Evolutionary conservation across 2,329 filamentous ascomycete species (phyloP).

Genomic region (Ilyonectria destructans): DNA sequence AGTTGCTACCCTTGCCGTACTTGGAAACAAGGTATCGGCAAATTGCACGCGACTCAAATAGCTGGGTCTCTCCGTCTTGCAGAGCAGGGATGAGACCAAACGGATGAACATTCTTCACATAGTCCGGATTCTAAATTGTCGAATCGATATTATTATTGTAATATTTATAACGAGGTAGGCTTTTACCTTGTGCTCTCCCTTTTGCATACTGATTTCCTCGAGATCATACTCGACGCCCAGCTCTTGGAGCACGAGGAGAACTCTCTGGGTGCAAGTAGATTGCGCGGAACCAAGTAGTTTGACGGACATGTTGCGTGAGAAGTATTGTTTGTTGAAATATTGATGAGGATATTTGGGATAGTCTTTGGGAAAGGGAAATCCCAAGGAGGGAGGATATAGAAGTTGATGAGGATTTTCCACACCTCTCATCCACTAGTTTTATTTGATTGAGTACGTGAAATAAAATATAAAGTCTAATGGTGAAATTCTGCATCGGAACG

Average conservation of each 20-base stretch:
- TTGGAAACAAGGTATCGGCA: constrained; percentile 18
- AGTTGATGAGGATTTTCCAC: too few species aligned
- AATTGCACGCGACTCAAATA: constrained; percentile 14
- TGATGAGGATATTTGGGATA: too few species aligned
- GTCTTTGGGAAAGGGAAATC: too few species aligned
- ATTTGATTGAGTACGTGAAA: too few species aligned
- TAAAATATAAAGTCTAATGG: too few species aligned
- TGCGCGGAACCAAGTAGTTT: not conserved
- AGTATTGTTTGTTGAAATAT: not conserved
- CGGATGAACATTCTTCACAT: not conserved
- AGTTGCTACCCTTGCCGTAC: constrained; percentile 13
- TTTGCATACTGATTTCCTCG: not conserved
- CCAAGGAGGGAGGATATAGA: too few species aligned
- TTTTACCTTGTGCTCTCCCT: not conserved
- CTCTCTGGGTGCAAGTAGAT: not conserved
- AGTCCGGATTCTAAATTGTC: not conserved
- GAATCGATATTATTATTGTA: not conserved
- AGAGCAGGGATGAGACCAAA: not conserved
- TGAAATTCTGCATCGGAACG: too few species aligned
- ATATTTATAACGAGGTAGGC: not conserved
- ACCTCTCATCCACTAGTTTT: too few species aligned
- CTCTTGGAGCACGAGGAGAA: not conserved
- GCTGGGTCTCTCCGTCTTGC: not conserved
- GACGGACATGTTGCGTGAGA: not conserved
- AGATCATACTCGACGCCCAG: not conserved